Evolutionary conservation across 768 basidiomycete genomes (phyloP), one percentile per base, ranked within the genome.

Genomic region (Naganishia onofrii): DNA sequence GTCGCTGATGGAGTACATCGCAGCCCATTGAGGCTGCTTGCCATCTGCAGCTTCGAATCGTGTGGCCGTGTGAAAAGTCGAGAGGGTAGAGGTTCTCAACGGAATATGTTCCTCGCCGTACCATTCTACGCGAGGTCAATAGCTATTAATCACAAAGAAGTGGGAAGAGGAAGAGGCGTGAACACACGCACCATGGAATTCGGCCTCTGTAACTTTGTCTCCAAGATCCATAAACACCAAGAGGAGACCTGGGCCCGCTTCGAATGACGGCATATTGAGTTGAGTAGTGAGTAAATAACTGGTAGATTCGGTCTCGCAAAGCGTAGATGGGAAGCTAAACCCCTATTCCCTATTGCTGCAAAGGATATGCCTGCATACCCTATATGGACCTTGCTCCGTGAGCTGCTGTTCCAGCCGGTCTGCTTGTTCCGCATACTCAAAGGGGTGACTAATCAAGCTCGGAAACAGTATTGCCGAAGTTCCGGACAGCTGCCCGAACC

Each of bases 71-170:
- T 7, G 29, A 31, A 72, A 72, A 13, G 44, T 46, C n/a, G 29
- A n/a, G 36, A 72, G 67, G 31, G 71, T 68, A 28, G 71, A 68
- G 1, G 67, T 68, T 26, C 71, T 31, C 26, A 72, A 53, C 2
- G 71, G 71, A 55, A 72, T 69, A 34, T 72, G 71, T 44, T 72
- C 71, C 26, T 72, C 42, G 28, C 68, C 71, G 52, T 72, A 72
- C 71, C 71, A 72, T 29, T 72, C 70, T 70, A n/a, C n/a, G 31
- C 42, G n/a, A 23, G 4, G 2, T 36, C 1, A 29, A 38, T 17
- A 8, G 54, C 3, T 53, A n/a, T 28, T 28, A 15, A 38, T 36
- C 34, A 21, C 36, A 29, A 3, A 58, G 28, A 29, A 19, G 26
- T 0, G 51, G 46, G 9, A 26, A 42, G 38, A 21, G 34, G 23